These are phyloP conservation scores for Leccinum arenicola DNA, from an alignment of 768 basidiomycete species.

Conservation along the genomic window DNA sequence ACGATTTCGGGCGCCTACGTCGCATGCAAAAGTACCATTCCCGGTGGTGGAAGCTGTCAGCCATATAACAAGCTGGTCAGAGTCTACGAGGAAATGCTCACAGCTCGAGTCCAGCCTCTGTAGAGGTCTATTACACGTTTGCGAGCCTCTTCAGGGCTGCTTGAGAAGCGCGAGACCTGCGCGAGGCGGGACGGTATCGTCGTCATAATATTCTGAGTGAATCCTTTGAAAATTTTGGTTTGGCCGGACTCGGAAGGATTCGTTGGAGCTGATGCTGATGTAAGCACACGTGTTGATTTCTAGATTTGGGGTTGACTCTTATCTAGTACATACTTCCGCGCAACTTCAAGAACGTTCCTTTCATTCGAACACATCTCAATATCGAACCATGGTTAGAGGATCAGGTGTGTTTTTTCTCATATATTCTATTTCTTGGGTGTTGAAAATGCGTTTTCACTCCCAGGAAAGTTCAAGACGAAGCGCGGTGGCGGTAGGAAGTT, in stretches of 20 bases:
- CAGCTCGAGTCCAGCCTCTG: conserved; percentile 90
- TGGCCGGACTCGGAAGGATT: conserved; percentile 1
- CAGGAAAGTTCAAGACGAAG: conserved; percentile 82
- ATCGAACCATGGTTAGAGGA: conserved; percentile 32
- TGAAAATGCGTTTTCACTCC: not conserved
- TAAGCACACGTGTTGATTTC: conserved; percentile 11
- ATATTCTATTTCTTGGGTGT: not conserved
- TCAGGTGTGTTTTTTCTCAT: conserved; percentile 16
- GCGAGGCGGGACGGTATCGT: conserved; percentile 93
- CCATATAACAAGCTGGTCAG: not conserved
- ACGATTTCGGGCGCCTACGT: conserved; percentile 90
- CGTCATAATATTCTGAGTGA: conserved; percentile 42
- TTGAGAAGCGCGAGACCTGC: conserved; percentile 59
- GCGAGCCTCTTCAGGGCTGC: conserved; percentile 57
- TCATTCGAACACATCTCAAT: not conserved
- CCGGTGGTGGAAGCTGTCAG: not conserved
- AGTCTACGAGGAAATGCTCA: conserved; percentile 36
- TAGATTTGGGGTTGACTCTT: conserved; percentile 12
- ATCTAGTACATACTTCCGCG: conserved; percentile 22
- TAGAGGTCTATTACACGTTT: conserved; percentile 74
- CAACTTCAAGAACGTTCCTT: not conserved
- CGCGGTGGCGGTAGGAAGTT: conserved; percentile 88
- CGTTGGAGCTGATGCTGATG: conserved; percentile 11
- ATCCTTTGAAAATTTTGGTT: not conserved
- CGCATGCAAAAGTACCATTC: not conserved